Evolutionary conservation across 2,329 filamentous ascomycete species (phyloP).

Genomic region (Triangularia verruculosa): DNA sequence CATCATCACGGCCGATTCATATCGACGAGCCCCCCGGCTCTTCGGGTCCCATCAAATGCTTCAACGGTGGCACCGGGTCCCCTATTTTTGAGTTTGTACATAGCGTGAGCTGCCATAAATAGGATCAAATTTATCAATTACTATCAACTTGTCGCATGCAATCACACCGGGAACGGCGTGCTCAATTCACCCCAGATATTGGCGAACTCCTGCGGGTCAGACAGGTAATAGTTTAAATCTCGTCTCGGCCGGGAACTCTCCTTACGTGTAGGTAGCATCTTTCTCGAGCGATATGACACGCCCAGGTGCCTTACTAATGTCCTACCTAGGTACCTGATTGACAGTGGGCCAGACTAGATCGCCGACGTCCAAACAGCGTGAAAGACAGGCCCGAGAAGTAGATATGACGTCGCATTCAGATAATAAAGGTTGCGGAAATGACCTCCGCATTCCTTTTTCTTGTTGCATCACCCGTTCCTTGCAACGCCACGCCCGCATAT

Average conservation of each 20-base stretch:
- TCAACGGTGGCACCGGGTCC: slow-evolving; percentile 1
- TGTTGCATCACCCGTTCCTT: neutral
- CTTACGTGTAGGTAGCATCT: neutral
- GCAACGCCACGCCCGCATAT: neutral
- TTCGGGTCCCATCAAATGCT: neutral
- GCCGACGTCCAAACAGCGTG: neutral
- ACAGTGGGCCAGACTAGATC: neutral
- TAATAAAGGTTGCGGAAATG: neutral
- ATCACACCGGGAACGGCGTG: slow-evolving; percentile 14
- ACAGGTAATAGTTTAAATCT: neutral
- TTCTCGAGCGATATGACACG: neutral
- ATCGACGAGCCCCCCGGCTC: neutral
- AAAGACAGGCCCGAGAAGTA: neutral
- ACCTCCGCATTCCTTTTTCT: neutral
- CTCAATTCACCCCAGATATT: slow-evolving; percentile 1
- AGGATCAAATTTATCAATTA: slow-evolving; percentile 10
- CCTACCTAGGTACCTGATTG: neutral
- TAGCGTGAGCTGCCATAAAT: slow-evolving; percentile 23
- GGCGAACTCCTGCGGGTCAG: neutral
- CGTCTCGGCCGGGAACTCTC: neutral
- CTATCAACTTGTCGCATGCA: slow-evolving; percentile 17
- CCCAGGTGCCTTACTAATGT: too few species aligned
- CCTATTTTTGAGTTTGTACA: neutral
- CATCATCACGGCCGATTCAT: neutral
- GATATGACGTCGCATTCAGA: slow-evolving; percentile 1